Evolutionary conservation across 768 basidiomycete genomes (phyloP), one percentile per base, ranked within the genome.

Genomic region (Leccinum uliginosum): DNA sequence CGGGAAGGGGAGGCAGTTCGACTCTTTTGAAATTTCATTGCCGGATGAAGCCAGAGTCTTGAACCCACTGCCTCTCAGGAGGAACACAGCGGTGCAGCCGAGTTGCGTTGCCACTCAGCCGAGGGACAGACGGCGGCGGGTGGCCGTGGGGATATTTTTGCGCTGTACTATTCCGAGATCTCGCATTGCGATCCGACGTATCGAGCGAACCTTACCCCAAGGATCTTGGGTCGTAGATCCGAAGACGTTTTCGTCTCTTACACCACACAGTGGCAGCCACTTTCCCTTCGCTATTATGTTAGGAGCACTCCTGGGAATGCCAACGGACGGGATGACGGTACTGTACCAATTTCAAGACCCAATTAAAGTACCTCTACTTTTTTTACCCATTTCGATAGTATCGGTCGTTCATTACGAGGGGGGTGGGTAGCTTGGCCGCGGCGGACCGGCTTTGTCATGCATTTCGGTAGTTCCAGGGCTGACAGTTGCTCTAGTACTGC

Each of bases 351-450:
- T 55, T 50, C 19, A 35, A 50, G 53, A 29, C 45, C 34, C 8
- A 45, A 24, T 19, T 40, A 19, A 35, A 15, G 29, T 45, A 34
- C 44, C 34, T 30, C 27, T 30, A 32, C 27, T 15, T 17, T 6
- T 44, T 64, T 58, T 58, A 62, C 50, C 59, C 65, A 34, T 58
- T 58, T 29, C 11, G n/a, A n/a, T n/a, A n/a, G n/a, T 15, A 17
- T 27, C 57, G 58, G 53, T 62, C 49, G 62, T 53, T 58, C 62
- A 63, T 65, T 62, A 65, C 63, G 66, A 57, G 57, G 56, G 52
- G 5, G 19, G 38, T 40, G 32, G 30, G 11, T 52, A 45, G 44
- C 53, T 55, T 60, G 50, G n/a, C n/a, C n/a, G n/a, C n/a, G n/a
- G 65, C 60, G 63, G 55, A n/a, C 60, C 58, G 63, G 54, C 7